Conservation (phyloP, 805 yeast species). For the Kuraishia cidri region DNA sequence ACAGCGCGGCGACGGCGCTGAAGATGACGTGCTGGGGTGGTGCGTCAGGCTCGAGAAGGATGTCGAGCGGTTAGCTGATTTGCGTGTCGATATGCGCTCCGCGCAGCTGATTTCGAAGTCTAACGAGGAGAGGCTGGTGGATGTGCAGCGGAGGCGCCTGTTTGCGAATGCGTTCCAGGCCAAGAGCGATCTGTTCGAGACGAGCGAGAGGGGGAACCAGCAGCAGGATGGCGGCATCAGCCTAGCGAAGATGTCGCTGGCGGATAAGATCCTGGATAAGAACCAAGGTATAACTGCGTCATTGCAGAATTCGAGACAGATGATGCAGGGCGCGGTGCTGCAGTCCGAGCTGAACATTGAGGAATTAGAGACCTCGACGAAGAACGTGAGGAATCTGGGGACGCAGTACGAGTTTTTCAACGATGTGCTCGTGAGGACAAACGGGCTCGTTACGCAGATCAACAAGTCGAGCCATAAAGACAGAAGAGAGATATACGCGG, state of each 20-base stretch:
- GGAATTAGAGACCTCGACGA: conserved; percentile 35
- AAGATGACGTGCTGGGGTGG: background rate
- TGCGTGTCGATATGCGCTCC: conserved; percentile 15
- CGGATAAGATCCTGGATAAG: conserved; percentile 27
- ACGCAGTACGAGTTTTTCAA: conserved; percentile 31
- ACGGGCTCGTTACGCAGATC: conserved; percentile 36
- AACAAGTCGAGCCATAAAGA: conserved; percentile 43
- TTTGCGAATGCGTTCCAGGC: conserved; percentile 1
- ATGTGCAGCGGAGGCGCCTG: background rate
- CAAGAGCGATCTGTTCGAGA: background rate
- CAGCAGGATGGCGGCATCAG: background rate
- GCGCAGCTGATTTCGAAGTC: conserved; percentile 15
- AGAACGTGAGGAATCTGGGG: conserved; percentile 29
- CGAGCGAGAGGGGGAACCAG: background rate
- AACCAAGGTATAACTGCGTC: conserved; percentile 37
- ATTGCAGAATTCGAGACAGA: conserved; percentile 35
- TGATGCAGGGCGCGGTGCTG: conserved; percentile 38
- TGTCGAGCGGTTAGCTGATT: conserved; percentile 14
- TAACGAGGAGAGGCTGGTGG: conserved; percentile 7
- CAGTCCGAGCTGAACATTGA: conserved; percentile 43
- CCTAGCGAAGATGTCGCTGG: conserved; percentile 21
- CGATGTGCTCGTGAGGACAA: conserved; percentile 29
- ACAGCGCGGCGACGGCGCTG: background rate
- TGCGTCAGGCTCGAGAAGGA: conserved; percentile 5
- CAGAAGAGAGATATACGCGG: conserved; percentile 35